phyloP scores from a whole-genome alignment of 208 protist species.

The Acanthamoeba healyi region DNA sequence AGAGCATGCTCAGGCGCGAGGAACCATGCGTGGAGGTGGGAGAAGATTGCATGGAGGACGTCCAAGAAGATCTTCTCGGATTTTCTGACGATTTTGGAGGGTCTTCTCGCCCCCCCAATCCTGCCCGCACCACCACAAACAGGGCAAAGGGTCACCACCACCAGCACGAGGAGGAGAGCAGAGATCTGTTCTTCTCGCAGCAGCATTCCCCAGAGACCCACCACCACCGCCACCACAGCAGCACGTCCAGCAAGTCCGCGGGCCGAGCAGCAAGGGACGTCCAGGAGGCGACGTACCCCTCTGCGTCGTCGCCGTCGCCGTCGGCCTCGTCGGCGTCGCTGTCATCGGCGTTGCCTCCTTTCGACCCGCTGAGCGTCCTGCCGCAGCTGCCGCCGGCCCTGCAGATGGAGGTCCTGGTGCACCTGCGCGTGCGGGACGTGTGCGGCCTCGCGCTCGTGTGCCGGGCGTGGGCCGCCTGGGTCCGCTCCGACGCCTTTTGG shows the following conservation, averaged over 20 bases:
- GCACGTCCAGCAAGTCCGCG: too few relatives aligned
- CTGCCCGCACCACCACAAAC: too few relatives aligned
- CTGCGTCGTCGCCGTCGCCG: too few relatives aligned
- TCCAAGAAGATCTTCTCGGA: neutral
- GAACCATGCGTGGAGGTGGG: neutral
- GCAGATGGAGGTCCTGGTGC: conserved; percentile 17
- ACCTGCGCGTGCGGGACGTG: conserved; percentile 46
- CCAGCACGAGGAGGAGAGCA: too few relatives aligned
- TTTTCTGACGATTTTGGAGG: neutral
- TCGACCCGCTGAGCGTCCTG: neutral
- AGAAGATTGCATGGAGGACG: neutral
- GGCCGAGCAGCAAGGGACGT: too few relatives aligned
- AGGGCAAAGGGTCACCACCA: neutral
- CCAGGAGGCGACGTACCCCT: too few relatives aligned
- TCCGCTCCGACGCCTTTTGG: conserved; percentile 49
- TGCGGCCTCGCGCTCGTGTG: conserved; percentile 24
- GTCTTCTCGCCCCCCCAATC: too few relatives aligned
- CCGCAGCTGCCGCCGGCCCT: neutral
- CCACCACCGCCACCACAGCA: too few relatives aligned
- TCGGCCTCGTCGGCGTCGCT: too few relatives aligned
- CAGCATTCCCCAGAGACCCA: too few relatives aligned
- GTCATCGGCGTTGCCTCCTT: neutral
- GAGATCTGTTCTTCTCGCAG: neutral
- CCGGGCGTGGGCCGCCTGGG: neutral
- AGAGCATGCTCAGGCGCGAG: neutral